These are phyloP conservation scores for Carex myosuroides DNA, from an alignment of 176 grass and related monocot genomes.

Conservation along the genomic window DNA sequence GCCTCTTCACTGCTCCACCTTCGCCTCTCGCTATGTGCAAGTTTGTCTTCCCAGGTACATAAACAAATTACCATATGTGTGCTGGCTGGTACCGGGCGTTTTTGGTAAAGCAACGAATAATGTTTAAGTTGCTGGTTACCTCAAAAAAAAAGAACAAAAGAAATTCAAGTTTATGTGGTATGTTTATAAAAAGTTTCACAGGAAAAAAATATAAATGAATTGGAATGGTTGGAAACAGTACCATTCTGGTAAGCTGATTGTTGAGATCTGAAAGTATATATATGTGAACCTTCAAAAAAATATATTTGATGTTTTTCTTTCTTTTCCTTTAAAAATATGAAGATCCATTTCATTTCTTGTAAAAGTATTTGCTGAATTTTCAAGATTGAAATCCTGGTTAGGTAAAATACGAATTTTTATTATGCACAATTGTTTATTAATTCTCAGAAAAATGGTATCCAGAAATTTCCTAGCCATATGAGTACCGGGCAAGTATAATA, in stretches of 20 bases:
- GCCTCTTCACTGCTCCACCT: conserved; percentile 67
- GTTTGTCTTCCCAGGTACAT: conserved; percentile 43
- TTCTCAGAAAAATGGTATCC: background rate
- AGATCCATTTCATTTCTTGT: background rate
- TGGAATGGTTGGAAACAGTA: no score
- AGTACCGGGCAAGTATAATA: conserved; percentile 28
- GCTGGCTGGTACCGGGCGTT: background rate
- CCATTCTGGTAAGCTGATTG: no score
- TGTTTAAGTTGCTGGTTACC: background rate
- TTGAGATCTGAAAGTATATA: no score
- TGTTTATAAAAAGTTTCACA: background rate
- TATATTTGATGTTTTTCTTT: background rate
- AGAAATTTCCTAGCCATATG: background rate
- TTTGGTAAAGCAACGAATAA: background rate
- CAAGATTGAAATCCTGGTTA: background rate
- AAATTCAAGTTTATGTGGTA: background rate
- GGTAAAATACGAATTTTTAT: background rate
- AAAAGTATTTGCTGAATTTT: background rate
- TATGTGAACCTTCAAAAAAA: no score
- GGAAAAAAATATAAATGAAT: no score
- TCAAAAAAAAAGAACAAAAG: background rate
- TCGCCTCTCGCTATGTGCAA: conserved; percentile 80
- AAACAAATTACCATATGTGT: background rate
- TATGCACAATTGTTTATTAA: background rate
- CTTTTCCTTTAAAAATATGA: background rate